These are phyloP conservation scores for Neurospora sp. DNA, from an alignment of 495 filamentous ascomycete species.

Conservation along the genomic window DNA sequence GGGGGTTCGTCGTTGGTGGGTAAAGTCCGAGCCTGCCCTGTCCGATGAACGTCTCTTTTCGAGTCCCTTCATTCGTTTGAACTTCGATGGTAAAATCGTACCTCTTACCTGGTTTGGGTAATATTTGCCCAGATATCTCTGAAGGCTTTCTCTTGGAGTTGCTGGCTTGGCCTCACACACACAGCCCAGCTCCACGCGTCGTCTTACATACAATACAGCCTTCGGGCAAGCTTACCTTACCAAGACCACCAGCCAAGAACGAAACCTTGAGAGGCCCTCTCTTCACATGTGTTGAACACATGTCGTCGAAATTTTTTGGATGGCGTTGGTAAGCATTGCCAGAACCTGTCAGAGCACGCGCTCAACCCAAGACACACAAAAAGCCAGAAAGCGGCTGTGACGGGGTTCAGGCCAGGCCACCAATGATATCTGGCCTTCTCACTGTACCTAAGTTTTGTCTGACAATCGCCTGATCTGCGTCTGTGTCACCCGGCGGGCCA, in stretches of 20 bases:
- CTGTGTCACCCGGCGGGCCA: background rate
- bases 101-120: background rate
- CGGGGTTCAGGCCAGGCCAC: background rate
- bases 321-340: background rate
- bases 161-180: background rate
- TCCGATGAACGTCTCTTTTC: background rate
- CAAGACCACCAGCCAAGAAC: background rate
- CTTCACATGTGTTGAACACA: background rate
- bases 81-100: background rate
- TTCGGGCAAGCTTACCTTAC: background rate
- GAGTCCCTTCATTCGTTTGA: background rate
- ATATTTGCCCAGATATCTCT: background rate
- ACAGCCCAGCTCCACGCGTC: background rate
- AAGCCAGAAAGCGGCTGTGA: background rate
- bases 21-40: background rate
- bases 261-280: background rate
- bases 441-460: background rate
- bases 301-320: background rate
- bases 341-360: background rate
- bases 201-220: background rate
- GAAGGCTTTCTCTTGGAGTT: background rate
- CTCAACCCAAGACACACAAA: background rate
- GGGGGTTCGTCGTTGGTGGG: background rate
- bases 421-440: background rate
- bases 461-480: background rate